Base-by-base conservation (phyloP, 495 filamentous ascomycete species). In the Aspergillus conjunctus region DNA sequence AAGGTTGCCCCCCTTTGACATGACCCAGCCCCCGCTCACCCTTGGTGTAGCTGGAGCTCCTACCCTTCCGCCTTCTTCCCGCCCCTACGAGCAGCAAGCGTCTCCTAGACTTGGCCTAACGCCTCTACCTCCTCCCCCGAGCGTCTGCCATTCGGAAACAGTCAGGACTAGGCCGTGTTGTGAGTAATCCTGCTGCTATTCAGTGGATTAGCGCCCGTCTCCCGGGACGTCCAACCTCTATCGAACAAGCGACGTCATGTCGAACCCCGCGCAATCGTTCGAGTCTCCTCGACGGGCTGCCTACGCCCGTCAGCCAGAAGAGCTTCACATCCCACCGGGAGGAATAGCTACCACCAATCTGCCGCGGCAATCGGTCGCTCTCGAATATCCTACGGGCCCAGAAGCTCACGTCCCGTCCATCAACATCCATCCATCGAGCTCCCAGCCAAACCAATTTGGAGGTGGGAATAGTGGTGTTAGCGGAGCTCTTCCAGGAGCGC, bases 301-400 rank as follows among this genome's bases (percentile, higher is more conserved):
- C 41, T 81, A 80, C 58, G 76, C 71, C 30, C 79, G 86, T 51
- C 78, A 82, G 49, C 79, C 83, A 61, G 91, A 93, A 65, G 91
- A 95, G 77, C 81, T 93, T 66, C 91, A 93, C 74, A 88, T 93
- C 60, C 84, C 87, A 44, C 77, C 88, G 14, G 79, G 82, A 44
- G 79, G 80, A 65, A 49, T 65, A 48, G 64, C 64, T 43, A 71
- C 79, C 68, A 71, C 73, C 66, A 73, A 71, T 46, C 62, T 71
- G 44, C 69, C 73, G 31, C 75, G 73, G 51, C 80, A 85, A 57
- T 71, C 76, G 44, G 75, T 80, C 51, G 78, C 82, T n/a, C 80
- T 83, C 37, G 78, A 83, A 51, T 81, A 80, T 68, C 61, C 76
- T 15, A 71, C 80, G 49, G 79, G 76, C 37, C 62, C 66, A 21